Conservation (phyloP, 208 protist genomes). For the Trypanosoma caninum region DNA sequence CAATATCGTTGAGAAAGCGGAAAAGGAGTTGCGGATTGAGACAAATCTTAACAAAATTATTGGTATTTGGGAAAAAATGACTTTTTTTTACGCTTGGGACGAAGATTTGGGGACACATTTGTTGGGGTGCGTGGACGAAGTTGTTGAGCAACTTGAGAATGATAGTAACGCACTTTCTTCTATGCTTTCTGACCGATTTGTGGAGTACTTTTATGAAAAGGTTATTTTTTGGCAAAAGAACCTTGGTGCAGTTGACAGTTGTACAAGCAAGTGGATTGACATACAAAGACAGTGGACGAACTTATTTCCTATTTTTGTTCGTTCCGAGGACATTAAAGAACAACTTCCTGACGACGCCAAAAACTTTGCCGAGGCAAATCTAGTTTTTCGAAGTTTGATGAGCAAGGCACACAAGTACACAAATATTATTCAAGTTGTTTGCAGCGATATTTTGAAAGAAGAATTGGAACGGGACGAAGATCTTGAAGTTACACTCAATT, state of each 20-base stretch:
- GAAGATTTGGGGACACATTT: conserved; percentile 86
- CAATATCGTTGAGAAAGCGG: conserved; percentile 97
- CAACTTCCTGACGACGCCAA: conserved; percentile 97
- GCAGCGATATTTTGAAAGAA: conserved; percentile 71
- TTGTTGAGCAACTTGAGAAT: conserved; percentile 95
- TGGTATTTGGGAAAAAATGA: conserved; percentile 92
- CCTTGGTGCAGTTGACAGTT: conserved; percentile 94
- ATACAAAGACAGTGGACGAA: conserved; percentile 98
- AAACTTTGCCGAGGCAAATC: conserved; percentile 92
- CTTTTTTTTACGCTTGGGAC: conserved; percentile 90
- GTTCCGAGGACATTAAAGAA: conserved; percentile 96
- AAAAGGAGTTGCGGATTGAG: conserved; percentile 97
- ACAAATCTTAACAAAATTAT: conserved; percentile 96
- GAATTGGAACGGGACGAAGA: conserved; percentile 88
- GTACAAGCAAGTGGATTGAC: conserved; percentile 94
- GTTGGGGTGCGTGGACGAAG: conserved; percentile 91
- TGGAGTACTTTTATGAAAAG: conserved; percentile 96
- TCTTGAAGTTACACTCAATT: conserved; percentile 89
- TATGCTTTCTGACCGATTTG: conserved; percentile 95
- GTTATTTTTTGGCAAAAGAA: conserved; percentile 95
- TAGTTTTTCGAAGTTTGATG: conserved; percentile 89
- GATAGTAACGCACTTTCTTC: conserved; percentile 95
- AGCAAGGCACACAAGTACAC: conserved; percentile 90
- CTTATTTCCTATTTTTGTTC: conserved; percentile 97
- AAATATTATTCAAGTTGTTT: conserved; percentile 90